phyloP scores from a whole-genome alignment of 345 rosid species.

The Eucalyptus caleyi region DNA sequence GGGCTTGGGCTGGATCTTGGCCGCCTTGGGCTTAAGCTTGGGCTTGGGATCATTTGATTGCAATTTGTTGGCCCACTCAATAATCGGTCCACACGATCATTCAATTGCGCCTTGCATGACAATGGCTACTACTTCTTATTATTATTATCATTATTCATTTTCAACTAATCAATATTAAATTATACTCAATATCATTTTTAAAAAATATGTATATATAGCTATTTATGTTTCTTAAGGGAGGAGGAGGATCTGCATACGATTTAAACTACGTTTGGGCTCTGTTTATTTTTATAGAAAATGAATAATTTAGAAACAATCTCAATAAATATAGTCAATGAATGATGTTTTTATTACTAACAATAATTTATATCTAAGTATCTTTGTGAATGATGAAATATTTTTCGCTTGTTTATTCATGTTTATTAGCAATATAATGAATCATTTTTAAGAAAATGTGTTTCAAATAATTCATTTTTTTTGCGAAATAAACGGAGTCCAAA shows the following conservation, averaged over 20 bases:
- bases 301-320: no score
- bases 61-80: neutral
- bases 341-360: no score
- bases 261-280: no score
- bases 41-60: neutral
- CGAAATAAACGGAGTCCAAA: no score
- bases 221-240: neutral
- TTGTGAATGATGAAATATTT: no score
- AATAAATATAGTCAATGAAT: no score
- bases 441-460: no score
- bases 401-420: no score
- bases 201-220: rapidly evolving
- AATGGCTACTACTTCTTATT: neutral
- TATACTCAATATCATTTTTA: neutral
- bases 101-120: neutral
- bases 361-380: no score
- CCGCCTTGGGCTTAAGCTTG: neutral
- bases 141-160: neutral
- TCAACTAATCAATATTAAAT: neutral
- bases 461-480: no score
- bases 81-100: neutral
- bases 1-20: neutral
- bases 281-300: no score
- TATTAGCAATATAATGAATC: no score
- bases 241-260: neutral